Percentiles rank a stretch among this genome's conserved stretches.
Evolutionary conservation across 805 yeast species (phyloP).

Genomic region (Tetrapisispora iriomotensis): DNA sequence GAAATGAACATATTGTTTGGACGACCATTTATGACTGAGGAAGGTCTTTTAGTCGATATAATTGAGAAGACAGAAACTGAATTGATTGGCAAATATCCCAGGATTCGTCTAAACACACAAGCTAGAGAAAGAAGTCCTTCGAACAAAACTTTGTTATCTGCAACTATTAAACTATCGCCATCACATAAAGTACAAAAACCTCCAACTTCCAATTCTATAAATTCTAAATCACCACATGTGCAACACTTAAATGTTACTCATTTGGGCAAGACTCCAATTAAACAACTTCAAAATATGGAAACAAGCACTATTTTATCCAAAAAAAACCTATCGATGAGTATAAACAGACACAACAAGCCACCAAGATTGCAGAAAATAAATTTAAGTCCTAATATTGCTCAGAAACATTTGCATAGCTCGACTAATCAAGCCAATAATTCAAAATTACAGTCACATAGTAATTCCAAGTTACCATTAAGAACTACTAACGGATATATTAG

Average conservation of each 20-base stretch:
- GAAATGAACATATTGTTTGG: slow-evolving; percentile 39
- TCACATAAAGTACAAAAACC: background rate
- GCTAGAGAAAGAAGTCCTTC: background rate
- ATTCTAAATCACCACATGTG: no score
- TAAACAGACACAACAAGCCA: background rate
- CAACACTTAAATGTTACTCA: no score
- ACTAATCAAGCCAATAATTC: background rate
- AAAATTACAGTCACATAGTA: background rate
- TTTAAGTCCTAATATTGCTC: background rate
- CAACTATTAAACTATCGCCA: background rate
- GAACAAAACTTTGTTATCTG: background rate
- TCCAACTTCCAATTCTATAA: no score
- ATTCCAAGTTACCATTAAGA: background rate
- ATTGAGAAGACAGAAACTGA: slow-evolving; percentile 27
- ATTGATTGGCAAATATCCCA: slow-evolving; percentile 24
- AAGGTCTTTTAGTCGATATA: slow-evolving; percentile 20
- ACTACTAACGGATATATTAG: slow-evolving; percentile 7
- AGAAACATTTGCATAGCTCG: background rate
- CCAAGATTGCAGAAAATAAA: slow-evolving; percentile 1
- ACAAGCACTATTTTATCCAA: background rate
- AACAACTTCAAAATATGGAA: background rate
- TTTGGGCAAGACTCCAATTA: slow-evolving; percentile 4
- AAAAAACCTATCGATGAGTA: background rate
- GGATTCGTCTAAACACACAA: slow-evolving; percentile 19
- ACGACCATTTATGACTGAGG: slow-evolving; percentile 28